These are phyloP conservation scores for Tetrapisispora phaffii DNA, from an alignment of 805 yeast species.

Conservation along the genomic window DNA sequence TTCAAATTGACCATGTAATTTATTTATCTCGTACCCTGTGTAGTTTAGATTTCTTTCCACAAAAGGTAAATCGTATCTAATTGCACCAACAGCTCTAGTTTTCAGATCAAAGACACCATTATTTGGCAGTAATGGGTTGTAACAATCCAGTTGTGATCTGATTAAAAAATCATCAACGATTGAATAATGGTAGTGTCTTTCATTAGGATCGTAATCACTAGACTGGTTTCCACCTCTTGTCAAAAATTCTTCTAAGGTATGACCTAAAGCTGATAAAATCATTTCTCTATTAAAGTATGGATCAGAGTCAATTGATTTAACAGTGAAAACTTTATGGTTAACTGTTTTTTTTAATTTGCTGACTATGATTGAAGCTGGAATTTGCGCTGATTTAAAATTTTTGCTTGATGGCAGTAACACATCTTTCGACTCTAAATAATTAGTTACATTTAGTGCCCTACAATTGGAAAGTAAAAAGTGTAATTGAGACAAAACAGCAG, in stretches of 20 bases:
- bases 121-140: slow-evolving; percentile 69
- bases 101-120: slow-evolving; percentile 87
- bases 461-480: slow-evolving; percentile 60
- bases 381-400: slow-evolving; percentile 37
- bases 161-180: slow-evolving; percentile 56
- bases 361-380: slow-evolving; percentile 51
- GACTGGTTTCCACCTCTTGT: slow-evolving; percentile 4
- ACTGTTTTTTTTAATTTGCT: slow-evolving; percentile 24
- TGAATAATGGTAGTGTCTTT: slow-evolving; percentile 62
- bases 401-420: slow-evolving; percentile 31
- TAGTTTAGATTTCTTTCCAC: slow-evolving; percentile 44
- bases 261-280: slow-evolving; percentile 65
- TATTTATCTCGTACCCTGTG: slow-evolving; percentile 57
- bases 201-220: background rate
- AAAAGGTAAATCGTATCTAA: slow-evolving; percentile 65
- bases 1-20: slow-evolving; percentile 55
- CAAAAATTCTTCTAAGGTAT: slow-evolving; percentile 64
- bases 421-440: slow-evolving; percentile 34
- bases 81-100: slow-evolving; percentile 82
- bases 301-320: slow-evolving; percentile 64
- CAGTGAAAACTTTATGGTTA: slow-evolving; percentile 27
- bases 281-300: slow-evolving; percentile 57
- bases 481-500: slow-evolving; percentile 60
- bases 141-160: slow-evolving; percentile 87
- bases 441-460: slow-evolving; percentile 39